Evolutionary conservation across 1,284 basidiomycete species (phyloP).

Genomic region (Kwoniella shivajii): DNA sequence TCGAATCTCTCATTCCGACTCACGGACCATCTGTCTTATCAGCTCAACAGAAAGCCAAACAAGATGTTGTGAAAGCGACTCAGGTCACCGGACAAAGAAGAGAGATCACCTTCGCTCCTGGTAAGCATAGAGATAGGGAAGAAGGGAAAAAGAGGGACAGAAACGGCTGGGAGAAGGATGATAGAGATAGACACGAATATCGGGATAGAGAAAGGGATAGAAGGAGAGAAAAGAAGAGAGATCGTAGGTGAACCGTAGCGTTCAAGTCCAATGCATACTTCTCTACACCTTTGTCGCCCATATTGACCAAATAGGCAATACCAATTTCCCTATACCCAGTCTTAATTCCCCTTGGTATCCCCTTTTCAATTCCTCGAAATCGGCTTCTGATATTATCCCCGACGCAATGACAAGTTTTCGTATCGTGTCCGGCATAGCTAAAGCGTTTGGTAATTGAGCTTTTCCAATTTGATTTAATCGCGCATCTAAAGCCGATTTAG

Average conservation of each 20-base stretch:
- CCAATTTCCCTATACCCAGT: neutral
- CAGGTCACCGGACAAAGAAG: constrained; percentile 61
- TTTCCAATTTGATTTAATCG: constrained; percentile 4
- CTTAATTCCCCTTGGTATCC: constrained; percentile 2
- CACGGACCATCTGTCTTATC: constrained; percentile 46
- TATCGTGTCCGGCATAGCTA: neutral
- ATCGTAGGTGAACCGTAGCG: constrained; percentile 1
- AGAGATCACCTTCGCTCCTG: constrained; percentile 62
- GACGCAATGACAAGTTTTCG: neutral
- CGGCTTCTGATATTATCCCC: neutral
- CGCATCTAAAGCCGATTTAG: neutral
- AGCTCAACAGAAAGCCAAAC: constrained; percentile 62
- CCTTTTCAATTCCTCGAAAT: neutral
- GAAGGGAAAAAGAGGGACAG: constrained; percentile 9
- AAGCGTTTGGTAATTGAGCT: constrained; percentile 3
- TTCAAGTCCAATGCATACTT: neutral
- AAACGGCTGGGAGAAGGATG: constrained; percentile 12
- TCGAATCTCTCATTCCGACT: constrained; percentile 27
- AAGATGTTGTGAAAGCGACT: constrained; percentile 60
- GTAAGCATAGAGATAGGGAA: constrained; percentile 23
- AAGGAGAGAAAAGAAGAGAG: constrained; percentile 12
- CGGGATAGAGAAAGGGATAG: constrained; percentile 22
- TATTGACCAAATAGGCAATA: constrained; percentile 7
- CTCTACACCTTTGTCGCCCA: constrained; percentile 3
- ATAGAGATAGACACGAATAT: constrained; percentile 13